These are phyloP conservation scores for Leccinum sublutescens DNA, from an alignment of 768 basidiomycete genomes.

Conservation along the genomic window DNA sequence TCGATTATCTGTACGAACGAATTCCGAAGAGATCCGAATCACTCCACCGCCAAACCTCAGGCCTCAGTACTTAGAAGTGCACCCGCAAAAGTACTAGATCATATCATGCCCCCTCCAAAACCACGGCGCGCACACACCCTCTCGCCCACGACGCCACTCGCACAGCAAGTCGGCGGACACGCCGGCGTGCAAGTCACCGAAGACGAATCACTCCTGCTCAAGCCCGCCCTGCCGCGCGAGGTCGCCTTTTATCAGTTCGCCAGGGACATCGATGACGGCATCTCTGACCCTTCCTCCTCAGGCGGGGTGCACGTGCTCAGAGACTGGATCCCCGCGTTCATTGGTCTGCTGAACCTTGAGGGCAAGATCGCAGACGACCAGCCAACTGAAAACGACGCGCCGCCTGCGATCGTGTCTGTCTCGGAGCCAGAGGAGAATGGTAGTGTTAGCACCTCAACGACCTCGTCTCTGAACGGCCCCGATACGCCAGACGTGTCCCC, in stretches of 20 bases:
- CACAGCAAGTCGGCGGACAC: conserved; percentile 80
- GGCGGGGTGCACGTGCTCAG: conserved; percentile 34
- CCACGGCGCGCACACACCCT: conserved; percentile 18
- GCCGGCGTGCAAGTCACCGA: conserved; percentile 66
- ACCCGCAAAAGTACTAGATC: background rate
- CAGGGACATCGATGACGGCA: conserved; percentile 12
- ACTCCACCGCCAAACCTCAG: background rate
- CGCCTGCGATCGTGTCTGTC: conserved; percentile 24
- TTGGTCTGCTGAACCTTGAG: conserved; percentile 77
- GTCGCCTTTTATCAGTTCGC: conserved; percentile 68
- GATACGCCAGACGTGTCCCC: background rate
- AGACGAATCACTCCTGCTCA: conserved; percentile 79
- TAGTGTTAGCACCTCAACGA: conserved; percentile 36
- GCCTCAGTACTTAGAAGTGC: no score
- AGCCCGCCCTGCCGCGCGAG: conserved; percentile 65
- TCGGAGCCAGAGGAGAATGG: conserved; percentile 30
- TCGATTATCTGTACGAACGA: no score
- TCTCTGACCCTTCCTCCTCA: conserved; percentile 22
- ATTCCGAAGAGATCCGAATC: background rate
- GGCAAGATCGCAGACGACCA: conserved; percentile 32
- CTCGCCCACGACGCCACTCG: conserved; percentile 35
- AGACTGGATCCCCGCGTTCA: conserved; percentile 70
- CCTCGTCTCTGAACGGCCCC: conserved; percentile 18
- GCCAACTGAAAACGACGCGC: background rate
- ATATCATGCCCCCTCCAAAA: conserved; percentile 9